Conservation (phyloP, 805 yeast genomes). For the Starmerella etchellsii region DNA sequence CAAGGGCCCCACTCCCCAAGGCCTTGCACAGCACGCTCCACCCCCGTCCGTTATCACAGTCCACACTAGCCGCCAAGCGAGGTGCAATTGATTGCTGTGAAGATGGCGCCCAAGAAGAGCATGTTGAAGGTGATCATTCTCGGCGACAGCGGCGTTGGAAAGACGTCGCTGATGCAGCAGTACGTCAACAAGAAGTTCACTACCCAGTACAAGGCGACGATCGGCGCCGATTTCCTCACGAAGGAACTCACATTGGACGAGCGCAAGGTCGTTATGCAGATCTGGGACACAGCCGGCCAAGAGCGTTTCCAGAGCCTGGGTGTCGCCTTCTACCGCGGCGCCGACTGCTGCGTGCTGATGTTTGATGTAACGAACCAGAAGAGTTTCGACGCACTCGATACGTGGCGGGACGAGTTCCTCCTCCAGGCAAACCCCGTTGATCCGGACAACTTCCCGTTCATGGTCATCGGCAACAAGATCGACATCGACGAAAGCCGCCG, state of each 20-base stretch:
- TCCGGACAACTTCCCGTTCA: conserved; percentile 93
- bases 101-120: conserved; percentile 27
- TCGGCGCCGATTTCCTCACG: conserved; percentile 93
- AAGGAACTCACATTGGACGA: conserved; percentile 81
- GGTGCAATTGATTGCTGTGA: neutral
- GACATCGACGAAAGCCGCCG: conserved; percentile 88
- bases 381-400: conserved; percentile 74
- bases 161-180: conserved; percentile 93
- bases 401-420: conserved; percentile 92
- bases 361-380: conserved; percentile 92
- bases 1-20: too few species aligned
- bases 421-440: conserved; percentile 86
- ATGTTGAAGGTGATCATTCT: conserved; percentile 67
- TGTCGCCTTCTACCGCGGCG: conserved; percentile 94
- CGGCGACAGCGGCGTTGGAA: conserved; percentile 97
- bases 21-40: too few species aligned
- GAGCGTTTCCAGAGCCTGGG: conserved; percentile 94
- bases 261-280: conserved; percentile 58
- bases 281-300: conserved; percentile 99
- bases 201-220: conserved; percentile 93
- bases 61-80: too few species aligned
- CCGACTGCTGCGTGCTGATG: conserved; percentile 93
- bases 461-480: conserved; percentile 85
- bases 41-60: too few species aligned
- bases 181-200: conserved; percentile 89